Evolutionary conservation across 768 basidiomycete species (phyloP).

Genomic region (Phanerochaete sordida): DNA sequence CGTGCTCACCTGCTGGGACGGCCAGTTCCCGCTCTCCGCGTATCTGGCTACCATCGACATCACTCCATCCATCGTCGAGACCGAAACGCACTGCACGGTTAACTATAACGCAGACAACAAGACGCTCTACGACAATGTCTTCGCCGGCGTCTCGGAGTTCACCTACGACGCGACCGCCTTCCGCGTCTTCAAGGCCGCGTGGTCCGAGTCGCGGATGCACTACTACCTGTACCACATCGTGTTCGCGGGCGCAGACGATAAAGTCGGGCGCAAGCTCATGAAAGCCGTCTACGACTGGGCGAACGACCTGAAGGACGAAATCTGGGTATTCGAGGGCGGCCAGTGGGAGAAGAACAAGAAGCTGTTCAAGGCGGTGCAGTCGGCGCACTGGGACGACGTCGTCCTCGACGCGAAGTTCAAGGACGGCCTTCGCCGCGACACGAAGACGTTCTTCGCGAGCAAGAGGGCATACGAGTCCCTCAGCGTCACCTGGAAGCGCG

Average conservation of each 20-base stretch:
- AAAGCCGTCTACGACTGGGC: conserved; percentile 13
- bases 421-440: conserved; percentile 32
- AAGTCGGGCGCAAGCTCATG: conserved; percentile 1
- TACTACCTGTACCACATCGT: conserved; percentile 8
- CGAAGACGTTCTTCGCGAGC: conserved; percentile 35
- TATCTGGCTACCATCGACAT: conserved; percentile 1
- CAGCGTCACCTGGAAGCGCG: conserved; percentile 35
- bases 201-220: background rate
- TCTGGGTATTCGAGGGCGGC: conserved; percentile 36
- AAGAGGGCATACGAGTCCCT: conserved; percentile 35
- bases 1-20: background rate
- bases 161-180: conserved; percentile 5
- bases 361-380: conserved; percentile 26
- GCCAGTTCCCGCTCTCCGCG: conserved; percentile 5
- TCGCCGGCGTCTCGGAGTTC: conserved; percentile 10
- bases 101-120: background rate
- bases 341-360: conserved; percentile 29
- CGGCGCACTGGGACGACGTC: conserved; percentile 31
- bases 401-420: conserved; percentile 33
- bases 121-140: background rate
- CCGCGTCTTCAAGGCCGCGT: conserved; percentile 9
- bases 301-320: conserved; percentile 23
- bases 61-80: background rate
- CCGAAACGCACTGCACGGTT: conserved; percentile 4
- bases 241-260: conserved; percentile 11